phyloP scores from a whole-genome alignment of 177 flowering plant genomes.

The Telopea speciosissima region DNA sequence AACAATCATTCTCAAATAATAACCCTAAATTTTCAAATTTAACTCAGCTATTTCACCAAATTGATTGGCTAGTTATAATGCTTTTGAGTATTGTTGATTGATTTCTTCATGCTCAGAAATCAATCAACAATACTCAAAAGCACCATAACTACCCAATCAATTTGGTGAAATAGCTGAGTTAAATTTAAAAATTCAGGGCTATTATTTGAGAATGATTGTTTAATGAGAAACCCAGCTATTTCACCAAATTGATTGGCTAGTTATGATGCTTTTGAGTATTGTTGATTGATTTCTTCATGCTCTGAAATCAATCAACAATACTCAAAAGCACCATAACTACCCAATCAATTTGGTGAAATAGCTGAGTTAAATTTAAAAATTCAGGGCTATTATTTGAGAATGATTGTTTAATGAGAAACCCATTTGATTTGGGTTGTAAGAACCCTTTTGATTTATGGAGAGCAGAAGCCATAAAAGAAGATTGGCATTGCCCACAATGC shows the following conservation, averaged over 20 bases:
- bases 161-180: background rate
- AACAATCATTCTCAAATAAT: constrained; percentile 2
- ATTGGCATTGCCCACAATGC: background rate
- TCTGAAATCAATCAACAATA: background rate
- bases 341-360: background rate
- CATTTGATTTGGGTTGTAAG: background rate
- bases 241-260: no score
- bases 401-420: constrained; percentile 3
- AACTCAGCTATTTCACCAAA: background rate
- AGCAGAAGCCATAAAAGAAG: background rate
- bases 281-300: no score
- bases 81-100: background rate
- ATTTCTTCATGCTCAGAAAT: background rate
- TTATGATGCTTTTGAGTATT: no score
- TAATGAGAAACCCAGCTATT: no score
- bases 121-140: background rate
- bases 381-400: no score
- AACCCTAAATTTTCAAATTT: background rate
- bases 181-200: background rate
- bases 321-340: background rate
- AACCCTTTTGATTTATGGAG: background rate
- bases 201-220: background rate
- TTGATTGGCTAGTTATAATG: background rate
- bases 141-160: background rate
- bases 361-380: background rate